phyloP scores from a whole-genome alignment of 164 flowering plant genomes.

The Vitis amurensis region DNA sequence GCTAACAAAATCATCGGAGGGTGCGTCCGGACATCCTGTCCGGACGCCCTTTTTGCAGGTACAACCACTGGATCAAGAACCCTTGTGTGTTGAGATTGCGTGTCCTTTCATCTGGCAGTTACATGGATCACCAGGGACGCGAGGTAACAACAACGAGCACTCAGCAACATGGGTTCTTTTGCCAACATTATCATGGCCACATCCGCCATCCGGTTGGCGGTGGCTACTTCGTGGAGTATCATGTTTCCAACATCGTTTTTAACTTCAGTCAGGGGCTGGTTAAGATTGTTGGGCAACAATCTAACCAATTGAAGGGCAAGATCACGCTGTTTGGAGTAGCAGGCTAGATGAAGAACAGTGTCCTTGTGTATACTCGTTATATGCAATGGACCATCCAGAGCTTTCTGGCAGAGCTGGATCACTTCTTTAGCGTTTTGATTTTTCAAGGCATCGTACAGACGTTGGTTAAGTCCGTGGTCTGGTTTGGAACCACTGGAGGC shows the following conservation, averaged over 20 bases:
- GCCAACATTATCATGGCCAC: neutral
- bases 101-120: too few relatives aligned
- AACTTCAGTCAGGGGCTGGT: neutral
- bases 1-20: too few relatives aligned
- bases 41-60: too few relatives aligned
- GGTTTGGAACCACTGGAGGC: too few relatives aligned
- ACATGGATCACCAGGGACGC: too few relatives aligned
- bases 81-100: too few relatives aligned
- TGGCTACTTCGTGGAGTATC: neutral
- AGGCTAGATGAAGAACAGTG: constrained; percentile 14
- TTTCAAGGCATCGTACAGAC: neutral
- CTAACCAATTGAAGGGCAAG: neutral
- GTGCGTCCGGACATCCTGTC: too few relatives aligned
- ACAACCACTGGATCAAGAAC: too few relatives aligned
- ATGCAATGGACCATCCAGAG: neutral
- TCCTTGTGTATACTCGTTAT: neutral
- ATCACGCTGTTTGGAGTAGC: neutral
- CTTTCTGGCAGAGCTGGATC: neutral
- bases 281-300: neutral
- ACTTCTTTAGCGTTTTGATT: neutral
- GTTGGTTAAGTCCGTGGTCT: neutral
- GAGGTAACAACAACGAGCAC: too few relatives aligned
- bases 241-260: neutral
- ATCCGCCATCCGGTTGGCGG: too few relatives aligned
- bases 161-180: neutral